Evolutionary conservation across 2,329 filamentous ascomycete species (phyloP).

Genomic region (Apiospora rasikravindrae): DNA sequence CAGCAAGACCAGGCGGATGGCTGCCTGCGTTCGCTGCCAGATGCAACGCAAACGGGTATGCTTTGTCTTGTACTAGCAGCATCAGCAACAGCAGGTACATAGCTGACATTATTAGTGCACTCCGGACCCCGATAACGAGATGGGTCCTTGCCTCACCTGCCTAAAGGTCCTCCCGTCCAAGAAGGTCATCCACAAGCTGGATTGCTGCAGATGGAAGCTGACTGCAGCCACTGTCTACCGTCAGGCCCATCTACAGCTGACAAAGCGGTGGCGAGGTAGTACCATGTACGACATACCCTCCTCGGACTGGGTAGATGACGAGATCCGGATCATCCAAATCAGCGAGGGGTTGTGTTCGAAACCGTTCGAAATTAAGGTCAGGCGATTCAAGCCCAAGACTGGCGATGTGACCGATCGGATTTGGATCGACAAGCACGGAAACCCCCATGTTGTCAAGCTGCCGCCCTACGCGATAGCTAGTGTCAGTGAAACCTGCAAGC

Average conservation of each 20-base stretch:
- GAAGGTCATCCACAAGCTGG: constrained; percentile 52
- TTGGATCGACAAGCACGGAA: constrained; percentile 42
- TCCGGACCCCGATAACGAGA: constrained; percentile 37
- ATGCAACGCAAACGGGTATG: constrained; percentile 51
- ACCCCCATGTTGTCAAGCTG: constrained; percentile 37
- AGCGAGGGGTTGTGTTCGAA: constrained; percentile 43
- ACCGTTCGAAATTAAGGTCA: constrained; percentile 47
- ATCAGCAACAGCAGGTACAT: background rate
- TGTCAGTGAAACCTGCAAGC: constrained; percentile 40
- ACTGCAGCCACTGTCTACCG: constrained; percentile 48
- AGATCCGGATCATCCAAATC: constrained; percentile 43
- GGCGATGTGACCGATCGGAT: constrained; percentile 46
- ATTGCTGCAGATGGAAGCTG: constrained; percentile 51
- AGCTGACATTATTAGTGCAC: constrained; percentile 41
- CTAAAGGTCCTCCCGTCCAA: constrained; percentile 45
- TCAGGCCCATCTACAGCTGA: constrained; percentile 49
- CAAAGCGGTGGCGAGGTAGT: constrained; percentile 47
- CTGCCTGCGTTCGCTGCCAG: constrained; percentile 51
- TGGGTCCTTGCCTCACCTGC: constrained; percentile 48
- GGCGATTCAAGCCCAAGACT: constrained; percentile 44
- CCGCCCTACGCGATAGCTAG: constrained; percentile 47
- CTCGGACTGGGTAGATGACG: constrained; percentile 37
- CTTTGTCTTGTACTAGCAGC: too few relatives aligned
- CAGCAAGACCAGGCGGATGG: constrained; percentile 41
- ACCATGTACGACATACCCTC: constrained; percentile 46